Evolutionary conservation across 768 basidiomycete species (phyloP), one percentile per base, ranked within the genome.

Genomic region (Botryobasidium botryosum): DNA sequence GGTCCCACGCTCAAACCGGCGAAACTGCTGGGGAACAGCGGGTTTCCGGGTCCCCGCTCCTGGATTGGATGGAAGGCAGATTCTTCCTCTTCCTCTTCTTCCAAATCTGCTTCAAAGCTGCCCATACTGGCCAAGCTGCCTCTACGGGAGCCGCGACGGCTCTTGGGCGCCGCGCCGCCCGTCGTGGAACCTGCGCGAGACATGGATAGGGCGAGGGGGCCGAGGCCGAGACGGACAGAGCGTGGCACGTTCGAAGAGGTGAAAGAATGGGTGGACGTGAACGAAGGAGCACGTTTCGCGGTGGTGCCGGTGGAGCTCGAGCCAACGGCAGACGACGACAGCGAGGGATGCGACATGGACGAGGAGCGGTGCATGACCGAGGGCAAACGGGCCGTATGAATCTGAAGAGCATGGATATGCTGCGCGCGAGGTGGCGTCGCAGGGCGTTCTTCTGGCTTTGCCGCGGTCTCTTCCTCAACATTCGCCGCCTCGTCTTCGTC

Each of bases 21-120:
- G 59, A 87, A 91, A 56, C 72, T 82, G 51, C 73, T 78, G 3
- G 82, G 81, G 63, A 91, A 91, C 5, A 87, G 62, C 12, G 84
- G 85, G 51, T 76, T 71, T 0, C 82, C 85, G 2, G 78, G 75
- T 1, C 64, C 67, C 4, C 82, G 68, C 51, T 83, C 80, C 27
- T 10, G 40, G 40, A 42, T 42, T 21, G 23, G 25, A 42, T 31
- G 40, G n/a, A n/a, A n/a, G n/a, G n/a, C n/a, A n/a, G n/a, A n/a
- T n/a, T n/a, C n/a, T n/a, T n/a, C n/a, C n/a, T n/a, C n/a, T n/a
- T n/a, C n/a, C n/a, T n/a, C n/a, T n/a, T n/a, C n/a, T 21, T 42
- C 40, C 40, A 28, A 42, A 29, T 26, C 40, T n/a, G n/a, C n/a
- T n/a, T n/a, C n/a, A n/a, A n/a, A n/a, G n/a, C n/a, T n/a, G n/a